phyloP scores from a whole-genome alignment of 2,329 filamentous ascomycete species.

The Fusarium sp. region DNA sequence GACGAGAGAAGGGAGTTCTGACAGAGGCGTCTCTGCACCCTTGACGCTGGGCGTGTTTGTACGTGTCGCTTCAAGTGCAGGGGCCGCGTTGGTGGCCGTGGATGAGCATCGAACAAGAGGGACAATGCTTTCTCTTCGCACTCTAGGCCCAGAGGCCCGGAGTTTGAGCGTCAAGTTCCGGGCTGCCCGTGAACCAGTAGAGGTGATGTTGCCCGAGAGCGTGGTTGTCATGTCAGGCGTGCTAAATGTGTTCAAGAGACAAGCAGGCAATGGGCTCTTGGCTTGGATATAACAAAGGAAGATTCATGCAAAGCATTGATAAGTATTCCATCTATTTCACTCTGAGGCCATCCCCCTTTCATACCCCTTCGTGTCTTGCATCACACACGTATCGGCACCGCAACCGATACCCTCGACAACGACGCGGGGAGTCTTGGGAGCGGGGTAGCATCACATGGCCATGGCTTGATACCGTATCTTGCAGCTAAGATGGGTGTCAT shows the following conservation, averaged over 20 bases:
- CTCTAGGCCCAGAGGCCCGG: not conserved
- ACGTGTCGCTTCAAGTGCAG: constrained; percentile 22
- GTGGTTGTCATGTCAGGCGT: constrained; percentile 25
- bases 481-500: constrained; percentile 14
- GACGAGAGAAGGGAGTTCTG: constrained; percentile 46
- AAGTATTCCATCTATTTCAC: constrained; percentile 24
- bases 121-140: constrained; percentile 12
- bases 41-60: constrained; percentile 6
- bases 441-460: constrained; percentile 35
- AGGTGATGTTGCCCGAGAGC: constrained; percentile 22
- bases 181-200: constrained; percentile 19
- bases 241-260: not conserved
- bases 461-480: constrained; percentile 2
- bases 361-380: constrained; percentile 1
- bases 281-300: not conserved
- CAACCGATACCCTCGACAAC: constrained; percentile 21
- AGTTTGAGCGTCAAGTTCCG: constrained; percentile 21
- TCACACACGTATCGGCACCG: constrained; percentile 20
- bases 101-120: constrained; percentile 7
- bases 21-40: constrained; percentile 34
- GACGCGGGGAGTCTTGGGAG: constrained; percentile 31
- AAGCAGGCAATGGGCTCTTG: not conserved
- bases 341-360: not conserved
- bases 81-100: constrained; percentile 10
- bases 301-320: constrained; percentile 10